A percentile compares a stretch with the other conserved stretches of the same genome.
Evolutionary conservation across 176 grass and related monocot species (phyloP).

Genomic region (Musa schizocarpa): DNA sequence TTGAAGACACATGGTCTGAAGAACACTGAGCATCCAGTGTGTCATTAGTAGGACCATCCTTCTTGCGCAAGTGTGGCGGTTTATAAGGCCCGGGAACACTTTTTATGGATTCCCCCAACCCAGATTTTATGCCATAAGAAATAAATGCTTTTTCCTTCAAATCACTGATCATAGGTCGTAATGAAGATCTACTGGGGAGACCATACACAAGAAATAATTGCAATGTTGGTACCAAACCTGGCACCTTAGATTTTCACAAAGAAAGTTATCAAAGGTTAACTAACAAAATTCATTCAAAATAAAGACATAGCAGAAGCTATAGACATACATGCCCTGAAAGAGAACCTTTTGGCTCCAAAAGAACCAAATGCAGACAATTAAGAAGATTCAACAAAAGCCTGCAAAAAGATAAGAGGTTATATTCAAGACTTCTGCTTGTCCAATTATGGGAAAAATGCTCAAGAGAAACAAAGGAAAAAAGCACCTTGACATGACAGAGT

Average conservation of each 20-base stretch:
- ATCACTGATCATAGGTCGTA: slow-evolving; percentile 15
- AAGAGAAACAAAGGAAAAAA: slow-evolving; percentile 17
- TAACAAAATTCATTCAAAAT: slow-evolving; percentile 6
- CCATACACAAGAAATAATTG: slow-evolving; percentile 82
- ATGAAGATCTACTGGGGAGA: slow-evolving; percentile 39
- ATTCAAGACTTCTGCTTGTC: slow-evolving; percentile 8
- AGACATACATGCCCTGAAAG: slow-evolving; percentile 85
- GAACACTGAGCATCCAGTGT: slow-evolving; percentile 28
- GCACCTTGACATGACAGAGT: slow-evolving; percentile 72
- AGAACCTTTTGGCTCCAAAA: slow-evolving; percentile 66
- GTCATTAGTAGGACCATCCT: slow-evolving; percentile 30
- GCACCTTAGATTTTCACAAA: slow-evolving; percentile 60
- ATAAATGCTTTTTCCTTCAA: slow-evolving; percentile 34
- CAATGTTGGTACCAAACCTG: slow-evolving; percentile 78
- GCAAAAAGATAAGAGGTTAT: slow-evolving; percentile 13
- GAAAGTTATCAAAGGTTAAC: slow-evolving; percentile 18
- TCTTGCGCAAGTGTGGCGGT: slow-evolving; percentile 78
- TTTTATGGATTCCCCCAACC: slow-evolving; percentile 15
- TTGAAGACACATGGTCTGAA: slow-evolving; percentile 63
- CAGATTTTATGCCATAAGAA: slow-evolving; percentile 22
- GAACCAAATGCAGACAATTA: slow-evolving; percentile 71
- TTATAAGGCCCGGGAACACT: slow-evolving; percentile 40
- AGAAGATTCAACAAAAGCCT: slow-evolving; percentile 74
- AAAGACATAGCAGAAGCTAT: slow-evolving; percentile 5
- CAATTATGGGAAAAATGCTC: slow-evolving; percentile 14